Evolutionary conservation across 2,329 filamentous ascomycete genomes (phyloP), one percentile per base, ranked within the genome.

Genomic region (Herpotrichia juniperi): DNA sequence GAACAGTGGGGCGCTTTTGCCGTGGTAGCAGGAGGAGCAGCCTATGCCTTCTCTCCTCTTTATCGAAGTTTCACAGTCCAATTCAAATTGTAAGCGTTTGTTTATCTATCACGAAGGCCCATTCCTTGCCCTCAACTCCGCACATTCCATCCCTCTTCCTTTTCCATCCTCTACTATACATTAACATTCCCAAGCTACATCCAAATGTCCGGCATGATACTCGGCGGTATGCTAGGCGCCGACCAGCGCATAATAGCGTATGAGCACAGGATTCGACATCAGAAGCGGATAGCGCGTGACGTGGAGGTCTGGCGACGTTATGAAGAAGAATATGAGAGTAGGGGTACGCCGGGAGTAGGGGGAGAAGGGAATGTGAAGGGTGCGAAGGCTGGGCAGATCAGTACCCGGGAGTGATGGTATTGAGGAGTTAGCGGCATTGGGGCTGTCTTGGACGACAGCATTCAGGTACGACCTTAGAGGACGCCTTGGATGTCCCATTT

Each of bases 161-260:
- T 16, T 34, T n/a, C 31, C 14, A n/a, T 34, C 9, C 31, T 24
- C 19, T 48, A 21, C 39, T 31, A 39, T 35, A 17, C 16, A 22
- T 44, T 56, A 26, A 16, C 14, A n/a, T 16, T 37, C 11, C 24
- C 42, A 64, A 93, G 90, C 25, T 93, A 91, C 68, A 78, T 93
- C 14, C 89, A 92, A 72, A 91, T 92, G 87, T 90, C 87, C n/a
- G 87, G 86, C 54, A 93, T 93, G 89, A 87, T 89, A n/a, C 66
- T 91, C 28, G 90, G 90, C 37, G 82, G 85, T 65, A 89, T 90
- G 81, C 81, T 93, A 48, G 88, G 91, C 76, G 90, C 89, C 2
- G 90, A 93, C 66, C 75, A 79, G 50, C 80, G 86, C 44, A 78
- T 93, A 62, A 81, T 87, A 46, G 76, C 81, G 53, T 90, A 89